Evolutionary conservation across 805 yeast genomes (phyloP).

Genomic region (Maudiozyma serrabonitensis): DNA sequence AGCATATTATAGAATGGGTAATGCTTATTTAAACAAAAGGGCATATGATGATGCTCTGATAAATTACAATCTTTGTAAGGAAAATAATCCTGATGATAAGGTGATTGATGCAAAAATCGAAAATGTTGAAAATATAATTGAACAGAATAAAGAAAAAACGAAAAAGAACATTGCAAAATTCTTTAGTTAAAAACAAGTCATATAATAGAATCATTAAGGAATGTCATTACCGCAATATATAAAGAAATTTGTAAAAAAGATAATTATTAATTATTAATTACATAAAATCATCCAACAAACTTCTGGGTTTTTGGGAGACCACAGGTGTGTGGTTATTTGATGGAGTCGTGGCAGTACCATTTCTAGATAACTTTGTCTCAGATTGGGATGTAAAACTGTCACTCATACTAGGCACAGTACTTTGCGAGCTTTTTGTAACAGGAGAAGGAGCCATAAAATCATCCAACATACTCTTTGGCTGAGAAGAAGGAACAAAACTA

Average conservation of each 20-base stretch:
- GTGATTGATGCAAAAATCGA: constrained; percentile 38
- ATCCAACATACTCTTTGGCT: background rate
- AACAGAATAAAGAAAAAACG: constrained; percentile 39
- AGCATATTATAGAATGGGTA: constrained; percentile 48
- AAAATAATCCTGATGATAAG: constrained; percentile 40
- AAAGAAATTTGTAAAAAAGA: background rate
- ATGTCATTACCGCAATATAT: background rate
- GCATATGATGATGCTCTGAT: constrained; percentile 41
- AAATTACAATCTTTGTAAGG: constrained; percentile 37
- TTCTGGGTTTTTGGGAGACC: constrained; percentile 13
- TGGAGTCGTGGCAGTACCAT: background rate
- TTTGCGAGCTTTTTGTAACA: background rate
- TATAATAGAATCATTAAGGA: background rate
- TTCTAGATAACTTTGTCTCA: background rate
- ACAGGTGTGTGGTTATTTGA: background rate
- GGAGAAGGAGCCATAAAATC: background rate
- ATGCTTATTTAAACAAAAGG: constrained; percentile 34
- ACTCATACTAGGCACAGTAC: background rate
- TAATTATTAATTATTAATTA: constrained; percentile 10
- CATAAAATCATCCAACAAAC: constrained; percentile 28
- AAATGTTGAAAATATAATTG: constrained; percentile 33
- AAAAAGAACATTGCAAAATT: constrained; percentile 54
- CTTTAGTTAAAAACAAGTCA: constrained; percentile 28
- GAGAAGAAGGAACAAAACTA: background rate
- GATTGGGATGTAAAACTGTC: background rate